phyloP scores from a whole-genome alignment of 768 basidiomycete species.

The Amanita exitialis region DNA sequence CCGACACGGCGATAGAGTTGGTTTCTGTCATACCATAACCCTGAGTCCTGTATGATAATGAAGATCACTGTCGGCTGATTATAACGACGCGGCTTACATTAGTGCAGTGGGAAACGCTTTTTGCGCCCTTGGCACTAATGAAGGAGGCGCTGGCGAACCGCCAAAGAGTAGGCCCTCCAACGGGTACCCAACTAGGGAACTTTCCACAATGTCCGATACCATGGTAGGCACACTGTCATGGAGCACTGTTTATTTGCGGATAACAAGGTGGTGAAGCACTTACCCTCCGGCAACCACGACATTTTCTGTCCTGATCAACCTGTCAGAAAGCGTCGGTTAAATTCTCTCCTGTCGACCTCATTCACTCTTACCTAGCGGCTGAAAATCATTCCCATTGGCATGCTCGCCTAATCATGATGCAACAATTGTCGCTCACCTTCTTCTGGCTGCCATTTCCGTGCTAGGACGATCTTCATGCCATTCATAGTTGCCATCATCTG shows the following conservation, averaged over 20 bases:
- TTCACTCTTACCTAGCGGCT: conserved; percentile 22
- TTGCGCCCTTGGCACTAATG: conserved; percentile 22
- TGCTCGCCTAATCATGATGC: not conserved
- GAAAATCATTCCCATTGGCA: not conserved
- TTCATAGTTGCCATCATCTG: conserved; percentile 30
- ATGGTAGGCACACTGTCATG: conserved; percentile 40
- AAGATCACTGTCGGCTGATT: not conserved
- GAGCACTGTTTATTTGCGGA: not conserved
- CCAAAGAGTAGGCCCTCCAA: conserved; percentile 32
- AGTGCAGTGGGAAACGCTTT: conserved; percentile 25
- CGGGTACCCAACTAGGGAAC: conserved; percentile 22
- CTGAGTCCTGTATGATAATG: conserved; percentile 19
- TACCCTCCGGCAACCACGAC: conserved; percentile 36
- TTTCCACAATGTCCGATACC: conserved; percentile 39
- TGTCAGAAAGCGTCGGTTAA: conserved; percentile 8
- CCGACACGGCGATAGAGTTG: conserved; percentile 32
- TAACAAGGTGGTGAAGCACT: not conserved
- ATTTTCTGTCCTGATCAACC: conserved; percentile 34
- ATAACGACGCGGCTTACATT: conserved; percentile 7
- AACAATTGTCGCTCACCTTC: conserved; percentile 23
- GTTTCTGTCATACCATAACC: conserved; percentile 45
- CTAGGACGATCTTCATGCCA: conserved; percentile 36
- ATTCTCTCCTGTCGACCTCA: not conserved
- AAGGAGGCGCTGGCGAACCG: conserved; percentile 28
- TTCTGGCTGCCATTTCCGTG: conserved; percentile 40